Percentiles rank a stretch among this genome's conserved stretches.
Evolutionary conservation across 2,329 filamentous ascomycete genomes (phyloP).

Genomic region (Epicoccum sorghinum): DNA sequence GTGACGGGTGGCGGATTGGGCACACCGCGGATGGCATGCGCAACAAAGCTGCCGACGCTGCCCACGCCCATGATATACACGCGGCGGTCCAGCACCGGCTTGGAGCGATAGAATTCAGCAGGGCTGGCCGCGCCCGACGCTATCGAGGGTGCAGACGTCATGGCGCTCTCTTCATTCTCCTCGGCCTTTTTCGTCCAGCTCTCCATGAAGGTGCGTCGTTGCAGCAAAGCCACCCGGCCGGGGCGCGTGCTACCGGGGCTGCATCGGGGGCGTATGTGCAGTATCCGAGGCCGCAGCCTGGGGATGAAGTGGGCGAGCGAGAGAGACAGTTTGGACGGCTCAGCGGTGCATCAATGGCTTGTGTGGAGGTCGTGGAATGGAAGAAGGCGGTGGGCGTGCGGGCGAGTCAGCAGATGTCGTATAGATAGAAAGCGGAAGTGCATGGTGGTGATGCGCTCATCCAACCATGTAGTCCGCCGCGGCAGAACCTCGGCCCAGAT

Average conservation of each 20-base stretch:
- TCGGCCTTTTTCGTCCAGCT: slow-evolving; percentile 31
- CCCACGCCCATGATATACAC: slow-evolving; percentile 77
- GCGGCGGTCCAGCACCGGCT: slow-evolving; percentile 35
- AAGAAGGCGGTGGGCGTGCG: neutral
- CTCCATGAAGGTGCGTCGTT: slow-evolving; percentile 26
- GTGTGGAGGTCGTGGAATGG: neutral
- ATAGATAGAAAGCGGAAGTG: neutral
- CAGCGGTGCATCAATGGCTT: neutral
- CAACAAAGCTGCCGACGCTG: slow-evolving; percentile 80
- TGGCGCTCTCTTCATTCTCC: neutral
- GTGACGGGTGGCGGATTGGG: slow-evolving; percentile 73
- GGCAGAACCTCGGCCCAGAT: slow-evolving; percentile 30
- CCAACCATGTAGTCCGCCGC: neutral
- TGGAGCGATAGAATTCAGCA: slow-evolving; percentile 42
- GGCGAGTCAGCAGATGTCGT: neutral
- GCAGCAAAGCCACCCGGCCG: slow-evolving; percentile 52
- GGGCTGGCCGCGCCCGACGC: slow-evolving; percentile 12
- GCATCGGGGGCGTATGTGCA: slow-evolving; percentile 47
- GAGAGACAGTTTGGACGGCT: slow-evolving; percentile 53
- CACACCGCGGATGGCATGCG: slow-evolving; percentile 70
- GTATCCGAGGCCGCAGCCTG: slow-evolving; percentile 56
- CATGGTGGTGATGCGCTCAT: slow-evolving; percentile 12
- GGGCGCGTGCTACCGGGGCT: slow-evolving; percentile 49
- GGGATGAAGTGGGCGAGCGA: slow-evolving; percentile 45
- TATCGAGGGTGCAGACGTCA: no score